These are phyloP conservation scores for Acanthamoeba sp. DNA, from an alignment of 208 protist species.

Conservation along the genomic window DNA sequence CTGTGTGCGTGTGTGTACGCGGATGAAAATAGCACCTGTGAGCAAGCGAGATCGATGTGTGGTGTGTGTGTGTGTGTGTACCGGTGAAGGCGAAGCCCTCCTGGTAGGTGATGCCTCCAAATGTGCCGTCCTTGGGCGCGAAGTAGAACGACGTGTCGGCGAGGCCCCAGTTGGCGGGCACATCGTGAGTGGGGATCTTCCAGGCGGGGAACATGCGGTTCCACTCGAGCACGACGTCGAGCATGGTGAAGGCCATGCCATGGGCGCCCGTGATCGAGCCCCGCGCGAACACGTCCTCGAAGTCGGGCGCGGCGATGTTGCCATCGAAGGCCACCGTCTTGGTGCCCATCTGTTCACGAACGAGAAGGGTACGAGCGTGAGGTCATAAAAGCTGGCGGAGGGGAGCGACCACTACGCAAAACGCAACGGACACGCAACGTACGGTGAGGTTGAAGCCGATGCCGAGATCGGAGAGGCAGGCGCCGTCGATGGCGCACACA, in stretches of 20 bases:
- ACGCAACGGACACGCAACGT: neutral
- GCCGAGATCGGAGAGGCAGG: constrained; percentile 52
- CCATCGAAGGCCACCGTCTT: constrained; percentile 37
- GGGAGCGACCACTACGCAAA: too few relatives aligned
- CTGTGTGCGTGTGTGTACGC: neutral
- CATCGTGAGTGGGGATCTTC: neutral
- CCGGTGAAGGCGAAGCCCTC: constrained; percentile 22
- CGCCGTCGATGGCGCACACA: constrained; percentile 9
- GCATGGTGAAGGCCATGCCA: constrained; percentile 35
- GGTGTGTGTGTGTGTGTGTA: too few relatives aligned
- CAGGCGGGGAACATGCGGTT: constrained; percentile 31
- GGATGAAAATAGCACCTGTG: neutral
- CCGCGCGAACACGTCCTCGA: constrained; percentile 25
- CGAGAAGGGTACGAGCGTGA: too few relatives aligned
- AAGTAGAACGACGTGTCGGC: constrained; percentile 47
- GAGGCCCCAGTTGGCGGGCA: constrained; percentile 59
- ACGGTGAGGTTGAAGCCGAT: constrained; percentile 48
- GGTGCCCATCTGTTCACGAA: constrained; percentile 10
- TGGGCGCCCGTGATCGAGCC: neutral
- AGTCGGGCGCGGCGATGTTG: constrained; percentile 35
- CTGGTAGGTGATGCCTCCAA: constrained; percentile 18
- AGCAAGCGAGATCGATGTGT: too few relatives aligned
- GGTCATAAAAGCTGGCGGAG: too few relatives aligned
- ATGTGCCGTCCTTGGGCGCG: constrained; percentile 49
- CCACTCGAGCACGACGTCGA: constrained; percentile 51